Percentiles rank a stretch among this genome's conserved stretches.
Evolutionary conservation across 331 rosid species (phyloP).

Genomic region (Acacia pycnantha): DNA sequence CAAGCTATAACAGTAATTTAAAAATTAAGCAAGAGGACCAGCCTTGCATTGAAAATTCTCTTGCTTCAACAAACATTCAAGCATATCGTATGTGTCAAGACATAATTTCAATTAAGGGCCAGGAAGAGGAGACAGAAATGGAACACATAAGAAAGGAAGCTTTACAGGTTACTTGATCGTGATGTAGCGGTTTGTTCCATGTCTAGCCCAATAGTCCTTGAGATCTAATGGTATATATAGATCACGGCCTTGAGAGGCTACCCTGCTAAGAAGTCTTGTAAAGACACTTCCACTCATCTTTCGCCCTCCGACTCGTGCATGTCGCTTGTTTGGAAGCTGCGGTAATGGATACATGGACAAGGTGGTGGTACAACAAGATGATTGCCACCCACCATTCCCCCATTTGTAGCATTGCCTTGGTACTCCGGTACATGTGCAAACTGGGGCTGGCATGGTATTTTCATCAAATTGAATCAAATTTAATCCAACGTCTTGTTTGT

Average conservation of each 20-base stretch:
- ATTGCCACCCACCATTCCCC: conserved; percentile 72
- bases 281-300: conserved; percentile 69
- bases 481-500: conserved; percentile 56
- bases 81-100: not conserved
- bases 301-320: conserved; percentile 55
- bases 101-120: not conserved
- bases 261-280: conserved; percentile 57
- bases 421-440: conserved; percentile 59
- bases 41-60: conserved; percentile 11
- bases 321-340: conserved; percentile 66
- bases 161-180: conserved; percentile 47
- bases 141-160: not conserved
- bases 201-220: conserved; percentile 61
- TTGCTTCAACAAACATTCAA: not conserved
- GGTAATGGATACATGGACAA: conserved; percentile 59
- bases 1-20: not conserved
- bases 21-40: not conserved
- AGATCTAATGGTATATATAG: conserved; percentile 51
- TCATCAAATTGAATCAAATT: conserved; percentile 57
- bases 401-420: conserved; percentile 68
- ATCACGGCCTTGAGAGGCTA: conserved; percentile 57
- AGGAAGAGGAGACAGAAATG: conserved; percentile 1
- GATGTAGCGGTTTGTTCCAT: conserved; percentile 65
- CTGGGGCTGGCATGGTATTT: conserved; percentile 53
- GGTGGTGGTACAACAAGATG: conserved; percentile 60